Conservation (phyloP, 768 basidiomycete genomes). For the Multifurca ochricompacta region DNA sequence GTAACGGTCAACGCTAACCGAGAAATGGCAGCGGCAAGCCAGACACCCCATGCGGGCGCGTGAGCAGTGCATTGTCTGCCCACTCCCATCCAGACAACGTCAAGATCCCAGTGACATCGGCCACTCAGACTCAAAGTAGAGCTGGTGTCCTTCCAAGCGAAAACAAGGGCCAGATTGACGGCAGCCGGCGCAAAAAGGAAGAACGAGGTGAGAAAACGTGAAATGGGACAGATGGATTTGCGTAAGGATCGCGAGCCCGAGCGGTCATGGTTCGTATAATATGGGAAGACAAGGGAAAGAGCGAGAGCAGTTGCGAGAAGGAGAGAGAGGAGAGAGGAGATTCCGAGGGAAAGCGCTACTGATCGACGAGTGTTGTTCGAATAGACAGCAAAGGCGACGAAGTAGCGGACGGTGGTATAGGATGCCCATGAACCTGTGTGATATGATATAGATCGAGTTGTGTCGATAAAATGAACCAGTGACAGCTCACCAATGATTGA, state of each 20-base stretch:
- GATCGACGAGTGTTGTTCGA: conserved; percentile 34
- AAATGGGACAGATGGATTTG: conserved; percentile 34
- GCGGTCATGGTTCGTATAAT: conserved; percentile 27
- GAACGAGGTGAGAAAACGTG: conserved; percentile 31
- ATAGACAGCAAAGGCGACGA: conserved; percentile 45
- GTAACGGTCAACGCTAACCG: conserved; percentile 47
- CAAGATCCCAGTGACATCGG: conserved; percentile 59
- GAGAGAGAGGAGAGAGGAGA: conserved; percentile 36
- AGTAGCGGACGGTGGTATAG: conserved; percentile 61
- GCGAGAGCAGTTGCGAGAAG: conserved; percentile 1
- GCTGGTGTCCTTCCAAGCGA: conserved; percentile 41
- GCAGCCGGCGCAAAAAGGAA: conserved; percentile 45
- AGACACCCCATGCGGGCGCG: conserved; percentile 40
- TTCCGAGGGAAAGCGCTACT: conserved; percentile 42
- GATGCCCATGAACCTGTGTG: conserved; percentile 48
- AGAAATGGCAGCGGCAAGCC: conserved; percentile 45
- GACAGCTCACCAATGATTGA: conserved; percentile 31
- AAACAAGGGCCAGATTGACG: conserved; percentile 48
- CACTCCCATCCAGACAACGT: conserved; percentile 52
- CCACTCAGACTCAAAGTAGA: conserved; percentile 32
- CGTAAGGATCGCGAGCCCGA: conserved; percentile 27
- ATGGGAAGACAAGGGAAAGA: conserved; percentile 32
- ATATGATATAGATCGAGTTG: not conserved
- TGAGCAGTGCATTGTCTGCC: conserved; percentile 25
- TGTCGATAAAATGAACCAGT: not conserved